These are phyloP conservation scores for Carex cristatella DNA, from an alignment of 176 grass and related monocot genomes.

Conservation along the genomic window DNA sequence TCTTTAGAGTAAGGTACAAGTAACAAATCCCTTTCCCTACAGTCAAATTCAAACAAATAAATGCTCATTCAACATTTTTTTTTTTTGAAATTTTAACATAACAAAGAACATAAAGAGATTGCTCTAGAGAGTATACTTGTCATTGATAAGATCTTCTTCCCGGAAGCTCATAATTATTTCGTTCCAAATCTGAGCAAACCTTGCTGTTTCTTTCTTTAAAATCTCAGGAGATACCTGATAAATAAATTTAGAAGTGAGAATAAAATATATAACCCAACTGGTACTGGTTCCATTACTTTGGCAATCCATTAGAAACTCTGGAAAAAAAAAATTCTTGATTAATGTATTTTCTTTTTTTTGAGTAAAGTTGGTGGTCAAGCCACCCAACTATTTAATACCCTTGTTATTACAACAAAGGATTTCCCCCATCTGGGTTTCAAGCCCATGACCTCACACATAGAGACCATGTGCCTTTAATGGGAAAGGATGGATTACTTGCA, in stretches of 20 bases:
- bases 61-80: neutral
- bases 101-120: neutral
- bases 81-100: neutral
- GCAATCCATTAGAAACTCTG: neutral
- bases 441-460: too few relatives aligned
- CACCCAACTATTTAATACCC: too few relatives aligned
- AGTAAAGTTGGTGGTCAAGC: too few relatives aligned
- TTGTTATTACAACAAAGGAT: too few relatives aligned
- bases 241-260: conserved; percentile 10
- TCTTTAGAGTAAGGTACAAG: conserved; percentile 96
- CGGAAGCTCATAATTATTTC: conserved; percentile 84
- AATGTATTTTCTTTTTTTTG: too few relatives aligned
- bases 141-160: conserved; percentile 90
- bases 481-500: neutral
- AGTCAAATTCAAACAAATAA: conserved; percentile 17
- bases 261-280: neutral
- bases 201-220: conserved; percentile 66
- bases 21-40: conserved; percentile 85
- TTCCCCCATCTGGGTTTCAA: too few relatives aligned
- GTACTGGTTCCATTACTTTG: neutral
- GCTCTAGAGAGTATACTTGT: conserved; percentile 34
- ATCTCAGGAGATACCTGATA: conserved; percentile 19
- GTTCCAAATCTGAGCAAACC: conserved; percentile 99
- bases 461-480: neutral
- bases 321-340: too few relatives aligned